A percentile compares a stretch with the other conserved stretches of the same genome.
These are phyloP conservation scores for Colletotrichum australisinense DNA, from an alignment of 2,329 filamentous ascomycete genomes.

Conservation along the genomic window DNA sequence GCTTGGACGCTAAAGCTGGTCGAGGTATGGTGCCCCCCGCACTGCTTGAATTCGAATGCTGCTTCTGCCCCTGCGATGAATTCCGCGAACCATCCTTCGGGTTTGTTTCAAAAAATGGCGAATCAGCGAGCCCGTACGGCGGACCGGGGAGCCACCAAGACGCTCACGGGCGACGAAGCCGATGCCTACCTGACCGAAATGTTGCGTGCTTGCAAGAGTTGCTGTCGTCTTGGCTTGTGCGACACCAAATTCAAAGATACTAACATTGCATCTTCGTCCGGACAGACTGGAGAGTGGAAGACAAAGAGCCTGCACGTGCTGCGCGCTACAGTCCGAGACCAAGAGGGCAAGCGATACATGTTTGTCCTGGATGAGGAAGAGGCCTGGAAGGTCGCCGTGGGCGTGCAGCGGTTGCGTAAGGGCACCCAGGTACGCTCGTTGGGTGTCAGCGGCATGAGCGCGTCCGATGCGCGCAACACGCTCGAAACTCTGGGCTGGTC, in stretches of 20 bases:
- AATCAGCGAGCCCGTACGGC: conserved; percentile 56
- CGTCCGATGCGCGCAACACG: conserved; percentile 63
- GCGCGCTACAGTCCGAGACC: conserved; percentile 72
- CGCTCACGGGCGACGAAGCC: conserved; percentile 72
- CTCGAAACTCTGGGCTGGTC: conserved; percentile 70
- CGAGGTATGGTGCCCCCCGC: conserved; percentile 85
- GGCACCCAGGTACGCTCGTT: conserved; percentile 71
- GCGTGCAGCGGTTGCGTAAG: conserved; percentile 69
- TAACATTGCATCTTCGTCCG: conserved; percentile 51
- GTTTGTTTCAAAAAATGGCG: conserved; percentile 60
- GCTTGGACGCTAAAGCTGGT: conserved; percentile 95
- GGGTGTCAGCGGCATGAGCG: conserved; percentile 67
- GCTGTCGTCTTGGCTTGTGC: conserved; percentile 67
- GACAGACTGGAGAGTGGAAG: conserved; percentile 66
- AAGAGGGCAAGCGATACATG: conserved; percentile 74
- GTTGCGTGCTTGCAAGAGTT: conserved; percentile 72
- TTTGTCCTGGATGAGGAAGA: conserved; percentile 75
- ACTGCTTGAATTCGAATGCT: conserved; percentile 63
- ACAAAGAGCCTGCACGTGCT: conserved; percentile 69
- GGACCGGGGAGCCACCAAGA: conserved; percentile 61
- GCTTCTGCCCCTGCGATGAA: conserved; percentile 54
- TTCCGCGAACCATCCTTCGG: conserved; percentile 50
- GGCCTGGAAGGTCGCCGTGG: conserved; percentile 74
- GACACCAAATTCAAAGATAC: conserved; percentile 56
- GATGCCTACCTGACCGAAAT: conserved; percentile 73